These are phyloP conservation scores for Syzygium syzygioides DNA, from an alignment of 441 rosid species.

Conservation along the genomic window DNA sequence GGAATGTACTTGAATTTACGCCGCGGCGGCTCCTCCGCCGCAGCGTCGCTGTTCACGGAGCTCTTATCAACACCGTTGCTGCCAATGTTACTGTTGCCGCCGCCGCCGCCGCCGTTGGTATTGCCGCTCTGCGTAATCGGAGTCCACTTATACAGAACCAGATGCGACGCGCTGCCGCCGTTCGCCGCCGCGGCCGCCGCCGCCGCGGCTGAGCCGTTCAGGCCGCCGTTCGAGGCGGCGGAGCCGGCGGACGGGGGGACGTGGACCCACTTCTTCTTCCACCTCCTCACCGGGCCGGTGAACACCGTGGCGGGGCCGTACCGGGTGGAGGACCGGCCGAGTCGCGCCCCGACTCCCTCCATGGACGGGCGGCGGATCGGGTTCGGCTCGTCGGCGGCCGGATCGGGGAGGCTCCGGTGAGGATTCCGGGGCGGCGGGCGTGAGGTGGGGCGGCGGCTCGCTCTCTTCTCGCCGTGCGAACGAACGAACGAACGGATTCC, in stretches of 20 bases:
- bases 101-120: conserved; percentile 15
- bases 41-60: neutral
- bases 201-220: conserved; percentile 32
- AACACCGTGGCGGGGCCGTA: conserved; percentile 93
- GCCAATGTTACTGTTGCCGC: conserved; percentile 12
- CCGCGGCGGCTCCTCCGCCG: conserved; percentile 56
- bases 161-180: conserved; percentile 57
- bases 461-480: neutral
- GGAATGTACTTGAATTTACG: conserved; percentile 53
- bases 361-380: conserved; percentile 16
- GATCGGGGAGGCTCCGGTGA: neutral
- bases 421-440: neutral
- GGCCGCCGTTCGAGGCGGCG: neutral
- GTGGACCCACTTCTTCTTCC: conserved; percentile 98
- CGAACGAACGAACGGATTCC: neutral
- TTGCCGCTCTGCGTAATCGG: conserved; percentile 46
- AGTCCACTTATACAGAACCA: conserved; percentile 80
- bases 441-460: neutral
- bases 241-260: conserved; percentile 41
- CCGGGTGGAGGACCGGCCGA: conserved; percentile 92
- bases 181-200: conserved; percentile 18
- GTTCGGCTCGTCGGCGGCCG: conserved; percentile 10
- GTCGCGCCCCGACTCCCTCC: conserved; percentile 98
- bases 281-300: conserved; percentile 90
- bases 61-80: conserved; percentile 19